These are phyloP conservation scores for Elaeagnus macrophylla DNA, from an alignment of 306 rosid species.

Conservation along the genomic window DNA sequence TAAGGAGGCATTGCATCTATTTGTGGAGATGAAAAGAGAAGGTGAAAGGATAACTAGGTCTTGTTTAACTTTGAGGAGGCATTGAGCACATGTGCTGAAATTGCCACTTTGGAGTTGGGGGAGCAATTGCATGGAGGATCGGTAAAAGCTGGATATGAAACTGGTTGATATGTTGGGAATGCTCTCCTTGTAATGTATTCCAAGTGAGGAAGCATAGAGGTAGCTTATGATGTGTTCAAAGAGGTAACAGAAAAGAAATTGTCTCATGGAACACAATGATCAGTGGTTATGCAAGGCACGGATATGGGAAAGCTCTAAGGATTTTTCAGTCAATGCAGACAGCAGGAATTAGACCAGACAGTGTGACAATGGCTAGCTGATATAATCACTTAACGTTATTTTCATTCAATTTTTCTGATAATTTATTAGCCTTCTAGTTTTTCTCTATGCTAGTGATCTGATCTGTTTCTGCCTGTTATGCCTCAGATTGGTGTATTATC, in stretches of 20 bases:
- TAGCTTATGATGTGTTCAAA: conserved; percentile 56
- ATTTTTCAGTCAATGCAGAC: conserved; percentile 62
- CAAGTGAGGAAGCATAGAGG: conserved; percentile 70
- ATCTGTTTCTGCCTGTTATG: conserved; percentile 11
- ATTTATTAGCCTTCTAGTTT: neutral
- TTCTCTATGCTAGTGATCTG: neutral
- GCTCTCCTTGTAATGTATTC: conserved; percentile 84
- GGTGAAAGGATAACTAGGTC: conserved; percentile 59
- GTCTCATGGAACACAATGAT: conserved; percentile 80
- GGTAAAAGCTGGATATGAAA: conserved; percentile 59
- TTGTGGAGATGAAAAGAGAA: conserved; percentile 53
- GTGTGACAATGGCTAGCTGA: conserved; percentile 54
- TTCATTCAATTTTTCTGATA: neutral
- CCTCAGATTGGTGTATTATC: conserved; percentile 74
- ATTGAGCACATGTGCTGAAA: conserved; percentile 75
- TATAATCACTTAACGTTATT: conserved; percentile 1
- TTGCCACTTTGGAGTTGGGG: conserved; percentile 77
- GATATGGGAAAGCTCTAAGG: conserved; percentile 61
- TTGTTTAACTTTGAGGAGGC: conserved; percentile 54
- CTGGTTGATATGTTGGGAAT: conserved; percentile 69
- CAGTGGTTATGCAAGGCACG: conserved; percentile 80
- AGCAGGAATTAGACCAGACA: conserved; percentile 49
- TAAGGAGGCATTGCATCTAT: conserved; percentile 67
- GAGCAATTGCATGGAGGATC: conserved; percentile 65
- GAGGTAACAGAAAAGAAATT: conserved; percentile 64